phyloP scores from a whole-genome alignment of 2,329 filamentous ascomycete genomes.

The Xylaria sp. region DNA sequence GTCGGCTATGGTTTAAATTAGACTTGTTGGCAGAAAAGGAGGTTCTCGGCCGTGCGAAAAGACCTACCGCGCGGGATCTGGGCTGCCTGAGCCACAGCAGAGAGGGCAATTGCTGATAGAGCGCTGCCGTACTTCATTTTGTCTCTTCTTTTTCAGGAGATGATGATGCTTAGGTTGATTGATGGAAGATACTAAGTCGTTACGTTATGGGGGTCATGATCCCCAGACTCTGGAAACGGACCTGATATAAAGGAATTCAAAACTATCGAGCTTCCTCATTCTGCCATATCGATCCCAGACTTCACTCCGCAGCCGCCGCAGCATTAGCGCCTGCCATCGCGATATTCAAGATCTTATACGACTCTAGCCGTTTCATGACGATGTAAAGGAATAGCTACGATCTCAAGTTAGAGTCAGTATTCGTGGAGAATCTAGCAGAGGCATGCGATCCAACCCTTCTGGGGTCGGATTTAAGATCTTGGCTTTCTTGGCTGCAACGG shows the following conservation, averaged over 20 bases:
- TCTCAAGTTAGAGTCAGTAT: neutral
- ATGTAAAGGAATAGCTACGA: neutral
- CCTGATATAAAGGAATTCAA: neutral
- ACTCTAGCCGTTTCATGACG: neutral
- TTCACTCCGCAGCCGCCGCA: neutral
- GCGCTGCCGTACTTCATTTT: constrained; percentile 9
- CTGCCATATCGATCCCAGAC: neutral
- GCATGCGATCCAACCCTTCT: neutral
- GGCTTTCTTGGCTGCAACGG: neutral
- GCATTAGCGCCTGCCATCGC: neutral
- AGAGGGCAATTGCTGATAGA: constrained; percentile 9
- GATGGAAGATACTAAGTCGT: neutral
- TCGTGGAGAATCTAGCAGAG: neutral
- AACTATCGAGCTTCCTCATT: neutral
- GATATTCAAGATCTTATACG: neutral
- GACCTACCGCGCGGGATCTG: neutral
- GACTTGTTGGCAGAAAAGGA: neutral
- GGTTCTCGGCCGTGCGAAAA: neutral
- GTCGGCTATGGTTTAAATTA: constrained; percentile 1
- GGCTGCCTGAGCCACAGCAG: constrained; percentile 2
- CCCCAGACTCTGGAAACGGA: neutral
- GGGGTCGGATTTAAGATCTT: neutral
- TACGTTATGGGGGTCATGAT: neutral
- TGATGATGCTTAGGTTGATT: neutral
- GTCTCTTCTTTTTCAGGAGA: neutral